Percentiles rank a stretch among this genome's conserved stretches.
Conservation (phyloP, 1,284 basidiomycete genomes). For the Ceratobasidium sp. region DNA sequence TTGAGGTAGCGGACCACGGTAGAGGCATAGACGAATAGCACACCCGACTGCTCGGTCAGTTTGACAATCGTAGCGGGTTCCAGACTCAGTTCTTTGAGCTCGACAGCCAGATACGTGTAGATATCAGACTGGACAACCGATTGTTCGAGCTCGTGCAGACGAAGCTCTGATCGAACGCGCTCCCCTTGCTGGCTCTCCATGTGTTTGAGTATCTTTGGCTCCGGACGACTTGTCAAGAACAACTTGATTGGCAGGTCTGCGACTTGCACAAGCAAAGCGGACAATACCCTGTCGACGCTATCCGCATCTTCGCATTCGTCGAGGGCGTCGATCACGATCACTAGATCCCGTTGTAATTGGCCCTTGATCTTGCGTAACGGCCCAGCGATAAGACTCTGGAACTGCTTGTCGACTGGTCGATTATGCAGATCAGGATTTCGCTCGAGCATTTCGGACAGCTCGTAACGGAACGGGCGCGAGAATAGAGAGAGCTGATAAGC, state of each 20-base stretch:
- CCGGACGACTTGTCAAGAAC: background rate
- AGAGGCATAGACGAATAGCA: background rate
- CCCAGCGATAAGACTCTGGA: background rate
- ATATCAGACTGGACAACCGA: background rate
- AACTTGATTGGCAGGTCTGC: background rate
- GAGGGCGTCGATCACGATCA: conserved; percentile 9
- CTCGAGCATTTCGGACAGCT: background rate
- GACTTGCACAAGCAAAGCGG: background rate
- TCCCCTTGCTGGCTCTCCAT: background rate
- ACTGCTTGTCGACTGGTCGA: background rate
- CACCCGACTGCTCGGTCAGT: background rate
- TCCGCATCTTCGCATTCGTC: conserved; percentile 12
- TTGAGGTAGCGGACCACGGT: background rate
- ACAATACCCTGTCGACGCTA: background rate
- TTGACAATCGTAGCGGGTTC: background rate
- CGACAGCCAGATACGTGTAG: background rate
- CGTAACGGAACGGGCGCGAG: background rate
- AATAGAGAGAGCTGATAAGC: no score
- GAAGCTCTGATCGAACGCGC: background rate
- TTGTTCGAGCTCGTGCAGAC: background rate
- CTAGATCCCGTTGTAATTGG: background rate
- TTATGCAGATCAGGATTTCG: background rate
- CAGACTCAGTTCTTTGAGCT: background rate
- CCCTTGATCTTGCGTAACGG: background rate
- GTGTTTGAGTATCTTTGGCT: background rate